Percentiles rank a stretch among this genome's conserved stretches.
Conservation (phyloP, 2,329 filamentous ascomycete species). For the Paracoccidioides brasiliensis region DNA sequence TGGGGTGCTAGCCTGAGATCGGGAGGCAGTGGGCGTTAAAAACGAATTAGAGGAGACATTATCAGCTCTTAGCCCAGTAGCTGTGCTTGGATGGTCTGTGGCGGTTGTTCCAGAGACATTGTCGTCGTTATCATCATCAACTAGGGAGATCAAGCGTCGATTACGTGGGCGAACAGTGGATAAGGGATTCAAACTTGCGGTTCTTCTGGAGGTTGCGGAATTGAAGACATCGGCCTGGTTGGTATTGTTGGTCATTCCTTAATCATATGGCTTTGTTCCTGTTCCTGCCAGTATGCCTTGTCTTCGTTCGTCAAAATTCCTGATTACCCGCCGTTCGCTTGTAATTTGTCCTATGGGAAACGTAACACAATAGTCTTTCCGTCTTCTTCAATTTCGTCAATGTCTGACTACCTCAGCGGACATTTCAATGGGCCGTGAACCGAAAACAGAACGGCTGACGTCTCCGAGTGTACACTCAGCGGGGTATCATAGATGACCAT, state of each 20-base stretch:
- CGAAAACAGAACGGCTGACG: neutral
- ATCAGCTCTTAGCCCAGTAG: constrained; percentile 11
- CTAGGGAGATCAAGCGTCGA: constrained; percentile 30
- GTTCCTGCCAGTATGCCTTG: neutral
- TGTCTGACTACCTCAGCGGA: neutral
- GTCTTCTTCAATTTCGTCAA: neutral
- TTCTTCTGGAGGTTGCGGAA: constrained; percentile 22
- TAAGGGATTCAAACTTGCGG: constrained; percentile 19
- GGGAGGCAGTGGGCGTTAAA: constrained; percentile 19
- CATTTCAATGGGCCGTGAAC: neutral
- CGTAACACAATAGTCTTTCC: neutral
- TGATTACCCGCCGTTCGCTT: neutral
- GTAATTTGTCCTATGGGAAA: neutral
- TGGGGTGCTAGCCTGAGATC: constrained; percentile 30
- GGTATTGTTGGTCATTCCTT: constrained; percentile 32
- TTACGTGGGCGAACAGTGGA: constrained; percentile 33
- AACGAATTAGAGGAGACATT: constrained; percentile 17
- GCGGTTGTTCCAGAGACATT: neutral
- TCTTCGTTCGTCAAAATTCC: neutral
- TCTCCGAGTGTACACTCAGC: neutral
- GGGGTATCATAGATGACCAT: neutral
- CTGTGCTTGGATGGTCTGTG: constrained; percentile 8
- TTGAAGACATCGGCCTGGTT: constrained; percentile 24
- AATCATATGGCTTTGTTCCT: neutral
- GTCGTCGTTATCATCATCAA: constrained; percentile 23